These are phyloP conservation scores for Ophiocordyceps unilateralis DNA, from an alignment of 2,329 filamentous ascomycete species.

Conservation along the genomic window DNA sequence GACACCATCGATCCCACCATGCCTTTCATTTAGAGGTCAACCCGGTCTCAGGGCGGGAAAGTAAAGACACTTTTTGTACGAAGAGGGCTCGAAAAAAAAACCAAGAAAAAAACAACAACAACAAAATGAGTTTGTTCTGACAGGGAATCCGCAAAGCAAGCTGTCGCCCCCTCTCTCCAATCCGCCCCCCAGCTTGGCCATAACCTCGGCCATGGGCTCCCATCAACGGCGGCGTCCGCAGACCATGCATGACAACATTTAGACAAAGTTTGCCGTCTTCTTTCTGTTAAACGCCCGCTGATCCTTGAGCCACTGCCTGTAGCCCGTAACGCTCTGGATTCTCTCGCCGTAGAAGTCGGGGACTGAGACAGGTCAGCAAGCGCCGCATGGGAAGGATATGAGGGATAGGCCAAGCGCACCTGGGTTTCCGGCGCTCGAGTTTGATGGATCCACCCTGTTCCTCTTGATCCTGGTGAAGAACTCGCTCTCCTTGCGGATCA, in stretches of 20 bases:
- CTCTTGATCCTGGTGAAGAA: slow-evolving; percentile 87
- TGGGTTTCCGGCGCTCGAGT: slow-evolving; percentile 79
- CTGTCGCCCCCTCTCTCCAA: background rate
- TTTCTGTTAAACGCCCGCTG: slow-evolving; percentile 95
- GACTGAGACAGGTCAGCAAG: slow-evolving; percentile 27
- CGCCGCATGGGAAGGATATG: background rate
- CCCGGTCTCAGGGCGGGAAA: too few species aligned
- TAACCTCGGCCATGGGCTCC: too few species aligned
- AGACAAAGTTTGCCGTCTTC: slow-evolving; percentile 54
- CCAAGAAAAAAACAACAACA: background rate
- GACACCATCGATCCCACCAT: slow-evolving; percentile 42
- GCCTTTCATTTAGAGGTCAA: slow-evolving; percentile 28
- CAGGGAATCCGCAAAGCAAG: background rate
- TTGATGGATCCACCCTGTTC: slow-evolving; percentile 78
- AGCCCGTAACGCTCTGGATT: slow-evolving; percentile 81
- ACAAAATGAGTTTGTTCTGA: background rate
- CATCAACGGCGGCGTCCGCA: too few species aligned
- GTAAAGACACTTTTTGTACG: background rate
- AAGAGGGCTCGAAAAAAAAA: background rate
- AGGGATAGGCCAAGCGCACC: slow-evolving; percentile 19
- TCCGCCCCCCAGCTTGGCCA: background rate
- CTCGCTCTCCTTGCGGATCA: slow-evolving; percentile 78
- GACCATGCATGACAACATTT: too few species aligned
- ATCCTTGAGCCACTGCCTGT: slow-evolving; percentile 92
- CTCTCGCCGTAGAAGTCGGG: slow-evolving; percentile 98